Conservation (phyloP, 768 basidiomycete genomes). For the Termitomyces sp. region DNA sequence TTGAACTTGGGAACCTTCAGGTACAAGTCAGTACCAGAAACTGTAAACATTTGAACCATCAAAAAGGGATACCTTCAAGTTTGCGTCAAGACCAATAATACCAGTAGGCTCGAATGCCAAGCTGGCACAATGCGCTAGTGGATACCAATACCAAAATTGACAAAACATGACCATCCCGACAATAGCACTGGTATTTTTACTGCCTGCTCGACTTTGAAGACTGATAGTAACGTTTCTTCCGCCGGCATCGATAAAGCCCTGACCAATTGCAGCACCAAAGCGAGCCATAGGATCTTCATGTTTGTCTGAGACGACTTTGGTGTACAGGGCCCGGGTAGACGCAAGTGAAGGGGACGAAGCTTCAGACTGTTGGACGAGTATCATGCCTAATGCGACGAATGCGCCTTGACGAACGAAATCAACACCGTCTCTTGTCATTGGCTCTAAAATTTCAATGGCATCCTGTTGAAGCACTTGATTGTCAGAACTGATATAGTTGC, state of each 20-base stretch:
- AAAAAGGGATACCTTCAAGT: slow-evolving; percentile 62
- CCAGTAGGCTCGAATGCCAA: slow-evolving; percentile 95
- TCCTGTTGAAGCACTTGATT: slow-evolving; percentile 48
- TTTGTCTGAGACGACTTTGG: slow-evolving; percentile 90
- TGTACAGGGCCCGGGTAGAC: slow-evolving; percentile 78
- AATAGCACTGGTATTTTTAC: slow-evolving; percentile 88
- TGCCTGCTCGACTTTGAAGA: slow-evolving; percentile 90
- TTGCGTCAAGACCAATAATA: slow-evolving; percentile 85
- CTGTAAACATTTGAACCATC: not conserved
- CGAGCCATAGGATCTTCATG: slow-evolving; percentile 99
- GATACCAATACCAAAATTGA: slow-evolving; percentile 99
- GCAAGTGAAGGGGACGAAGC: slow-evolving; percentile 81
- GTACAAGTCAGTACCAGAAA: slow-evolving; percentile 3
- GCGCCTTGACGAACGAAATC: slow-evolving; percentile 99
- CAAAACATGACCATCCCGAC: slow-evolving; percentile 98
- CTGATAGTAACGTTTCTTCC: slow-evolving; percentile 95
- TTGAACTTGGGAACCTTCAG: slow-evolving; percentile 90
- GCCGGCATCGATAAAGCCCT: slow-evolving; percentile 97
- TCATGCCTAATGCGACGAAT: slow-evolving; percentile 92
- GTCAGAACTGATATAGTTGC: not conserved
- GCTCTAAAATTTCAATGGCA: slow-evolving; percentile 93
- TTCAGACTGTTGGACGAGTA: slow-evolving; percentile 95
- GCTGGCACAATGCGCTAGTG: slow-evolving; percentile 88
- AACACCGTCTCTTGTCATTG: slow-evolving; percentile 96
- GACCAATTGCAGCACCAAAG: slow-evolving; percentile 93